Evolutionary conservation across 164 flowering plant genomes (phyloP), one percentile per base, ranked within the genome.

Genomic region (Sextonia rubra): DNA sequence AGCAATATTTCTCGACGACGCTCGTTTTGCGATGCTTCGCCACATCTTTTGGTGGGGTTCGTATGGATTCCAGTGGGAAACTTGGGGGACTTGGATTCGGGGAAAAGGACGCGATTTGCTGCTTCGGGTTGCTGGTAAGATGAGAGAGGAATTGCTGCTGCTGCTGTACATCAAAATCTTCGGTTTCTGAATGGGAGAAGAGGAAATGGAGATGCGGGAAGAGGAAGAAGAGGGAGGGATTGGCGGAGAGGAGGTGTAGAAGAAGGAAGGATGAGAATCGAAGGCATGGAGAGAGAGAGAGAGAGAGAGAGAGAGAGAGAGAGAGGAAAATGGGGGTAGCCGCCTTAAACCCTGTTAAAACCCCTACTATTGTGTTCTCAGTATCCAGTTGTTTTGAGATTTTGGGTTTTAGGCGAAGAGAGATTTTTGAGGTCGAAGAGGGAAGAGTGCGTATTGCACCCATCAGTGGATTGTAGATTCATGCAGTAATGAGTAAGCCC

Each of bases 11-110:
- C 74, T 79, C 9, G 81, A 63, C 73, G 66, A 75, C 55, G 75
- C 82, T 65, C 69, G 76, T 62, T 74, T 86, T 6, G 75, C 76
- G 23, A 82, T 61, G 61, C 66, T 78, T 47, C 86, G 83, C 89
- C 89, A 85, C 92, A 88, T 88, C 15, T 69, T 64, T 71, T 30
- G 22, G 29, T 11, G 18, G 32, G 25, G 0, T 14, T 7, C 24
- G 27, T 29, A 12, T 20, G 71, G 68, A 12, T 32, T 60, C 7
- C 15, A n/a, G 52, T 37, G 49, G 64, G 44, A 22, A 12, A 12
- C 15, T 18, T 60, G n/a, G 64, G 26, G 25, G 48, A 20, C 20
- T 44, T 7, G 52, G 24, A n/a, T 52, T 26, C 25, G 23, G 47
- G 17, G 55, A 37, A 60, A 23, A 17, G 26, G 48, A 73, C 32